Evolutionary conservation across 2,329 filamentous ascomycete genomes (phyloP).

Genomic region (Cucurbitaria berberidis): DNA sequence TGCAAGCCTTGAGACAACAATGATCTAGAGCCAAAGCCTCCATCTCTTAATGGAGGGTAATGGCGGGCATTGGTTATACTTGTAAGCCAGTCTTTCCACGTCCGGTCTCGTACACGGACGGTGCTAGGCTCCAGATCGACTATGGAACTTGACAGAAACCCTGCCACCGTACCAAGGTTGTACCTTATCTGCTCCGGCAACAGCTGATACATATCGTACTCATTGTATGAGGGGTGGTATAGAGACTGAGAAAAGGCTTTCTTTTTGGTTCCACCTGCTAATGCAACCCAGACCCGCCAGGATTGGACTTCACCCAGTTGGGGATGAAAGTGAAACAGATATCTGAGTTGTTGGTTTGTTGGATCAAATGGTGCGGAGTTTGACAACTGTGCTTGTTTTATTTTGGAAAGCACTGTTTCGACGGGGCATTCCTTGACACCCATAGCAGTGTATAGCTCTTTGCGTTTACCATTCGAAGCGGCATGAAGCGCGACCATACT

Average conservation of each 20-base stretch:
- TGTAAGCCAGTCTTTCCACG: conserved; percentile 18
- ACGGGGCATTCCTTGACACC: conserved; percentile 23
- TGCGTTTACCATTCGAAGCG: conserved; percentile 6
- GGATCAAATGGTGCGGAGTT: too few species aligned
- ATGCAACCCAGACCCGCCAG: conserved; percentile 13
- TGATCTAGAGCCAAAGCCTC: too few species aligned
- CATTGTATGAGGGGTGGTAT: conserved; percentile 17
- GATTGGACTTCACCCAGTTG: neutral
- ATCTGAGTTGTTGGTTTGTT: conserved; percentile 8
- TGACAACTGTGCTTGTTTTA: conserved; percentile 1
- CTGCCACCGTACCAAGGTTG: neutral
- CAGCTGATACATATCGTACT: conserved; percentile 22
- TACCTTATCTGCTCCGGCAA: conserved; percentile 1
- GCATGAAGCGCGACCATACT: conserved; percentile 14
- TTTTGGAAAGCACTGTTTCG: conserved; percentile 13
- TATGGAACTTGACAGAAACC: neutral
- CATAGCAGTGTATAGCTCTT: conserved; percentile 14
- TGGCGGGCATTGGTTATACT: conserved; percentile 12
- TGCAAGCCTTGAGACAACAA: conserved; percentile 9
- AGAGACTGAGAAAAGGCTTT: neutral
- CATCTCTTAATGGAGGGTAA: too few species aligned
- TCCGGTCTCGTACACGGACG: neutral
- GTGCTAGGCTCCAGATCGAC: neutral
- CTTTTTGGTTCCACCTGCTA: neutral
- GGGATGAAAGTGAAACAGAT: conserved; percentile 16